Percentiles rank a stretch among this genome's conserved stretches.
phyloP scores from a whole-genome alignment of 2,329 filamentous ascomycete species.

The Colletotrichum musicola region DNA sequence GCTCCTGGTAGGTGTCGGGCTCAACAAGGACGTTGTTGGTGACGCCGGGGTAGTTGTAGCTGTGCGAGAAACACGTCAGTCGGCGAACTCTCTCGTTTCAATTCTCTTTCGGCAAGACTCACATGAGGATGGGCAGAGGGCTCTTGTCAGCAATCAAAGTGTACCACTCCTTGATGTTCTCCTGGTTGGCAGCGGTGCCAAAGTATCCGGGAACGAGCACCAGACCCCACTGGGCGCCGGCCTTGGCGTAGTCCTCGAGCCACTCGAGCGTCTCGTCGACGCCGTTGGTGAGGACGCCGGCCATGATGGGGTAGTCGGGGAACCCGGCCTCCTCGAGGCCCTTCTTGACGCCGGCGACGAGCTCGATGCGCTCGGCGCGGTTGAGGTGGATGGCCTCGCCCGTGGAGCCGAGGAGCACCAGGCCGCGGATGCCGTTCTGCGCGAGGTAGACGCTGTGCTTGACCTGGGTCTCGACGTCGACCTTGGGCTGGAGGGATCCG shows the following conservation, averaged over 20 bases:
- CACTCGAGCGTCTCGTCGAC: constrained; percentile 67
- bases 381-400: constrained; percentile 74
- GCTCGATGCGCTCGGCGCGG: constrained; percentile 65
- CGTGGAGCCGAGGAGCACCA: constrained; percentile 73
- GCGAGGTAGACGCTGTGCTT: constrained; percentile 71
- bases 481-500: constrained; percentile 58
- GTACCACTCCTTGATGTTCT: constrained; percentile 72
- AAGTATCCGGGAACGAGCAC: constrained; percentile 76
- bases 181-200: constrained; percentile 67
- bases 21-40: constrained; percentile 72
- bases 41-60: constrained; percentile 72
- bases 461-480: constrained; percentile 70
- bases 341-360: constrained; percentile 66
- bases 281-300: constrained; percentile 67
- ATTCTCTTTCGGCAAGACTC: constrained; percentile 41
- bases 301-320: constrained; percentile 66
- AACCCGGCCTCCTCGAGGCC: constrained; percentile 67
- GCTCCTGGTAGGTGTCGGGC: constrained; percentile 67
- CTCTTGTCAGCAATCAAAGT: constrained; percentile 70
- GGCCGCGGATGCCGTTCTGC: constrained; percentile 68
- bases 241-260: constrained; percentile 66
- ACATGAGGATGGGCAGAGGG: constrained; percentile 72
- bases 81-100: neutral
- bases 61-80: constrained; percentile 39
- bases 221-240: constrained; percentile 72